phyloP scores from a whole-genome alignment of 2,329 filamentous ascomycete genomes.

The Verticillium zaregamsianum region DNA sequence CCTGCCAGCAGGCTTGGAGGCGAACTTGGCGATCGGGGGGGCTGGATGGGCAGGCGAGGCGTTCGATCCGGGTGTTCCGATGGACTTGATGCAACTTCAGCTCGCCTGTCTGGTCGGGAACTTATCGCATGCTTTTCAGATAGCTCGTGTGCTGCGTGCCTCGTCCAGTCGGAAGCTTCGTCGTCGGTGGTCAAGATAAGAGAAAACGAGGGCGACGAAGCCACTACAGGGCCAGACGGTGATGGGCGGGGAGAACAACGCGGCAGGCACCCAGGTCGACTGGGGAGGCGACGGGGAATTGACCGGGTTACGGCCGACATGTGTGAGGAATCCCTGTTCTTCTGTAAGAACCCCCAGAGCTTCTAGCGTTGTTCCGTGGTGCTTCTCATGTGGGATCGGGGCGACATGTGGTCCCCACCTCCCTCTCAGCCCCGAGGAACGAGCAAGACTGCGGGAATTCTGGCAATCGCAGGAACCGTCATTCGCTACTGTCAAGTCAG shows the following conservation, averaged over 20 bases:
- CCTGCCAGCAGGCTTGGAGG: not conserved
- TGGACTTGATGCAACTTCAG: not conserved
- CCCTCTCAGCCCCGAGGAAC: not conserved
- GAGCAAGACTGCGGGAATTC: not conserved
- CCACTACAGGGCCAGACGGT: not conserved
- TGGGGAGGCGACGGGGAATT: not conserved
- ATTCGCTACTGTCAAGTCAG: not conserved
- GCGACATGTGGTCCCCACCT: not conserved
- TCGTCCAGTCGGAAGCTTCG: not conserved
- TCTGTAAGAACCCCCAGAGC: not conserved
- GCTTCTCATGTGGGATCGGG: not conserved
- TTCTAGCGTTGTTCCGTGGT: not conserved
- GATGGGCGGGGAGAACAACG: not conserved
- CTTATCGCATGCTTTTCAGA: not conserved
- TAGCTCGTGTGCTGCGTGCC: not conserved
- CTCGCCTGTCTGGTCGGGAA: not conserved
- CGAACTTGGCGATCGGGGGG: not conserved
- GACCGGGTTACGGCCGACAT: not conserved
- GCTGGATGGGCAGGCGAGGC: not conserved
- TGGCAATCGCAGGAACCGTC: not conserved
- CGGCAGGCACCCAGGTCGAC: too few species aligned
- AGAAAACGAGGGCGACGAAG: not conserved
- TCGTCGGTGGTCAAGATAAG: not conserved
- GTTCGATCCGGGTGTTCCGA: not conserved
- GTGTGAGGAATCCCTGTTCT: not conserved